These are phyloP conservation scores for Cyberlindnera maclurae DNA, from an alignment of 805 yeast species.

Conservation along the genomic window DNA sequence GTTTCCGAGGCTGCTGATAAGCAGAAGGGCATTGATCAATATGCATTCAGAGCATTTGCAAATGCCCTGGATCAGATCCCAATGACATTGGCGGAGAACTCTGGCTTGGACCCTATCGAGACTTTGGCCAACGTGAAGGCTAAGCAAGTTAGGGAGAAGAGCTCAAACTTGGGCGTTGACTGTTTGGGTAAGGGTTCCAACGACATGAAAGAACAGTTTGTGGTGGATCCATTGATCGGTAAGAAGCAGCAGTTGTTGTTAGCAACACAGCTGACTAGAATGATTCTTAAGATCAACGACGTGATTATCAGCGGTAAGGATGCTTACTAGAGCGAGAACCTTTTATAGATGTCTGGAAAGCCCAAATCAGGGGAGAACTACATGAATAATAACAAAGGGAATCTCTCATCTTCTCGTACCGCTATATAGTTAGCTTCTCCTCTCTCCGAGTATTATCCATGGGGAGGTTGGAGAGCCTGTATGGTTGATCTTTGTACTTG, in stretches of 20 bases:
- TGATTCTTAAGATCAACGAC: slow-evolving; percentile 95
- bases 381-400: no score
- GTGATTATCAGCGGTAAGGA: slow-evolving; percentile 89
- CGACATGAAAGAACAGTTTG: slow-evolving; percentile 91
- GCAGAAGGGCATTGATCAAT: slow-evolving; percentile 93
- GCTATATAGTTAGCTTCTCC: not conserved
- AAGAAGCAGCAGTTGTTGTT: slow-evolving; percentile 91
- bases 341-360: no score
- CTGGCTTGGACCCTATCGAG: slow-evolving; percentile 92
- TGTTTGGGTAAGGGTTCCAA: slow-evolving; percentile 83
- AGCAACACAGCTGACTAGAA: slow-evolving; percentile 96
- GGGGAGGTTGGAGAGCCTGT: slow-evolving; percentile 2
- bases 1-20: slow-evolving; percentile 88
- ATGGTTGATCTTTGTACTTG: slow-evolving; percentile 20
- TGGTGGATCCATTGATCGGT: slow-evolving; percentile 95
- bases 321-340: slow-evolving; percentile 39
- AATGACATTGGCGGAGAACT: slow-evolving; percentile 92
- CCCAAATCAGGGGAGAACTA: no score
- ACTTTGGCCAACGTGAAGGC: slow-evolving; percentile 79
- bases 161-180: slow-evolving; percentile 81
- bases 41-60: slow-evolving; percentile 94
- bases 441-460: not conserved
- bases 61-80: slow-evolving; percentile 88
- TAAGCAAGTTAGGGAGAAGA: slow-evolving; percentile 68
- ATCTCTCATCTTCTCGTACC: not conserved